Evolutionary conservation across 805 yeast species (phyloP).

Genomic region (Wickerhamomyces alni): DNA sequence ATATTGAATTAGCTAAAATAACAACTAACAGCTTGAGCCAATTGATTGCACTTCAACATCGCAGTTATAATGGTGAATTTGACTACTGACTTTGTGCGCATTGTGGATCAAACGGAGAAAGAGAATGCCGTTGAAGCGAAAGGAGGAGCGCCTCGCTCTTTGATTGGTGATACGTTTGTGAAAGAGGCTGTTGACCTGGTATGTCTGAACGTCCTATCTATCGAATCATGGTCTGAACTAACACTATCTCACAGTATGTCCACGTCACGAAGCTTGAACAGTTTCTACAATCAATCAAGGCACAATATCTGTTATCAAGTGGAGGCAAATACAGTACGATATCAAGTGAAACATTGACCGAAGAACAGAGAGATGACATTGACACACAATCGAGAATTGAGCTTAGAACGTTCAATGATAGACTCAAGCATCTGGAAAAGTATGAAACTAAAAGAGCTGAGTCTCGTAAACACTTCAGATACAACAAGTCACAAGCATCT

Average conservation of each 20-base stretch:
- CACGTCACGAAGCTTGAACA: conserved; percentile 25
- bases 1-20: too few relatives aligned
- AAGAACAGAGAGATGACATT: conserved; percentile 46
- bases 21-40: too few relatives aligned
- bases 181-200: conserved; percentile 17
- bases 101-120: conserved; percentile 9
- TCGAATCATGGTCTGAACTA: too few relatives aligned
- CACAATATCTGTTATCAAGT: conserved; percentile 23
- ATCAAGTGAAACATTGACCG: conserved; percentile 27
- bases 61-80: conserved; percentile 11
- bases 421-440: conserved; percentile 41
- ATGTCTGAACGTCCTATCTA: neutral
- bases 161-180: conserved; percentile 17
- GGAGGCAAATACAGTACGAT: conserved; percentile 2
- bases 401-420: conserved; percentile 45
- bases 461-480: conserved; percentile 13
- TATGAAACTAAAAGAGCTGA: conserved; percentile 44
- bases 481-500: conserved; percentile 10
- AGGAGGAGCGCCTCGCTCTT: neutral
- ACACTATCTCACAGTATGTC: neutral
- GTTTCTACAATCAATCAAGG: conserved; percentile 21
- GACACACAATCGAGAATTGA: conserved; percentile 50
- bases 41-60: too few relatives aligned
- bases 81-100: conserved; percentile 8
- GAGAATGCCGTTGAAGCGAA: conserved; percentile 5